These are phyloP conservation scores for Lepidopterella palustris DNA, from an alignment of 495 filamentous ascomycete species.

Conservation along the genomic window DNA sequence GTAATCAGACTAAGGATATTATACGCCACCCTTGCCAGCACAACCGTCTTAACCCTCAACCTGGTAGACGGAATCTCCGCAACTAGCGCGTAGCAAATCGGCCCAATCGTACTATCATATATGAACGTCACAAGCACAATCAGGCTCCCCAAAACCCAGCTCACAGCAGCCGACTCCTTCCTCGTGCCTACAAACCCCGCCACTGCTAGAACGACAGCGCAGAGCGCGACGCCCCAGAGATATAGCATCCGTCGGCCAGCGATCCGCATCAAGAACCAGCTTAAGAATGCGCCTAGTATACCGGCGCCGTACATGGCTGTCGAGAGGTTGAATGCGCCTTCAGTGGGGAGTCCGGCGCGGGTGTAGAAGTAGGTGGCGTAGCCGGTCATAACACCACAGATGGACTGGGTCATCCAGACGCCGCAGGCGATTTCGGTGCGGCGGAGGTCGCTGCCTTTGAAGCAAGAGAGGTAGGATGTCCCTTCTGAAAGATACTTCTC, in stretches of 20 bases:
- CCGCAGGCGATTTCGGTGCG: slow-evolving; percentile 67
- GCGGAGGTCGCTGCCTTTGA: slow-evolving; percentile 64
- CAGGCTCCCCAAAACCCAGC: slow-evolving; percentile 7
- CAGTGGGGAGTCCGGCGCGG: neutral
- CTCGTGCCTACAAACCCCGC: slow-evolving; percentile 2
- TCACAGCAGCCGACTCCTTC: neutral
- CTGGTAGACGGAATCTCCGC: slow-evolving; percentile 18
- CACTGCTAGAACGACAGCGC: neutral
- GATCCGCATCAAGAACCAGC: slow-evolving; percentile 14
- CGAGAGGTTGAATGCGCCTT: slow-evolving; percentile 9
- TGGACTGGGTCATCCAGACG: slow-evolving; percentile 76
- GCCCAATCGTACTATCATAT: slow-evolving; percentile 14
- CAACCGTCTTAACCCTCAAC: slow-evolving; percentile 14
- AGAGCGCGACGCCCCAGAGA: slow-evolving; percentile 4
- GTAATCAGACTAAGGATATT: slow-evolving; percentile 4
- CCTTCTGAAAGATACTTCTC: slow-evolving; percentile 63
- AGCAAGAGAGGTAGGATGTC: slow-evolving; percentile 69
- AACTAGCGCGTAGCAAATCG: slow-evolving; percentile 16
- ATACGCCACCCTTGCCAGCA: slow-evolving; percentile 10
- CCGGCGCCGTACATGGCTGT: slow-evolving; percentile 15
- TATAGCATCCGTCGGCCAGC: slow-evolving; percentile 20
- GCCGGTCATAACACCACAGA: slow-evolving; percentile 48
- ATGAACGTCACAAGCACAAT: slow-evolving; percentile 10
- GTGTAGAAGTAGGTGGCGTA: slow-evolving; percentile 8
- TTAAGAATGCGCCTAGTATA: slow-evolving; percentile 7